Evolutionary conservation across 108 stramenopile genomes (phyloP).

Genomic region (Pseudonitzschia multiseries): DNA sequence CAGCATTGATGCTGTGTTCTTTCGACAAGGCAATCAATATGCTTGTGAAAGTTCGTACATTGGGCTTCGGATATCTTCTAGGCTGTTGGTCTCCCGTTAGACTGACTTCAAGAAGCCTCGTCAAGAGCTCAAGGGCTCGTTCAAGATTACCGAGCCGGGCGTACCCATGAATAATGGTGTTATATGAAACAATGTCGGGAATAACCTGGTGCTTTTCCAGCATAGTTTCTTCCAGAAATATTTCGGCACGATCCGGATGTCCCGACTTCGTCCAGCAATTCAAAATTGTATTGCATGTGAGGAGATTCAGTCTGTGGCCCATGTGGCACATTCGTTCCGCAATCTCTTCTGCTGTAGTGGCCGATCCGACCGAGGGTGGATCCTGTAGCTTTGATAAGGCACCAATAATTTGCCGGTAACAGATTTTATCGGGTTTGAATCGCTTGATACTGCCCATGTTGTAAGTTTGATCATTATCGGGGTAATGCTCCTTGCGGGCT

Average conservation of each 20-base stretch:
- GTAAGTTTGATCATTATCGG: neutral
- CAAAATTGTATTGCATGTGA: constrained; percentile 32
- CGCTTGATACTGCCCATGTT: constrained; percentile 6
- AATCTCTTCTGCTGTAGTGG: constrained; percentile 3
- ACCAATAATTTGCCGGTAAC: constrained; percentile 30
- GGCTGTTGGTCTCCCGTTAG: neutral
- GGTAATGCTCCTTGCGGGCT: neutral
- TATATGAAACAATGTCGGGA: constrained; percentile 37
- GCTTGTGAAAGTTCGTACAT: constrained; percentile 27
- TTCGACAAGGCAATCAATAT: constrained; percentile 29
- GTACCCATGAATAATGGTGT: constrained; percentile 26
- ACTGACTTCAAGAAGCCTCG: constrained; percentile 6
- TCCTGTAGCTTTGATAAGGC: constrained; percentile 18
- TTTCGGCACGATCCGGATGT: constrained; percentile 23
- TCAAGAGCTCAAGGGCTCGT: constrained; percentile 15
- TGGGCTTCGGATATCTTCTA: constrained; percentile 19
- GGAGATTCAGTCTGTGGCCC: constrained; percentile 22
- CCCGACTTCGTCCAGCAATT: constrained; percentile 34
- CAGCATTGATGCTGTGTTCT: constrained; percentile 12
- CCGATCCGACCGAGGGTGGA: neutral
- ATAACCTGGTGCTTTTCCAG: constrained; percentile 5
- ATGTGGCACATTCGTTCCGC: constrained; percentile 16
- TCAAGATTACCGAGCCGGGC: constrained; percentile 26
- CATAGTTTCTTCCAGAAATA: constrained; percentile 26
- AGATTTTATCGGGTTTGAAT: constrained; percentile 25